These are phyloP conservation scores for Nannizziopsis arthrosporioides DNA, from an alignment of 2,329 filamentous ascomycete genomes.

Conservation along the genomic window DNA sequence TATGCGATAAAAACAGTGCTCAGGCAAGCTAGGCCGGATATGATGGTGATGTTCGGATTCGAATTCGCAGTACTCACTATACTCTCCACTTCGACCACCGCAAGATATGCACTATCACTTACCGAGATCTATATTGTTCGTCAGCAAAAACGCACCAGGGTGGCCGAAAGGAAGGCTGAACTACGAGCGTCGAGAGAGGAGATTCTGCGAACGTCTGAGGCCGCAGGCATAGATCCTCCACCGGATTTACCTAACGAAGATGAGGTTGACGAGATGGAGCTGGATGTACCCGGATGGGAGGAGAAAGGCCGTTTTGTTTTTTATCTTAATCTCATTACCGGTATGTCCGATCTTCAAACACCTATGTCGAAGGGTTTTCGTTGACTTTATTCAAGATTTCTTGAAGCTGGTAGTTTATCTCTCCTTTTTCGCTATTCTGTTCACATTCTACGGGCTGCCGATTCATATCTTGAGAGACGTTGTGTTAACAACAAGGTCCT, in stretches of 20 bases:
- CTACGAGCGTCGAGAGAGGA: slow-evolving; percentile 46
- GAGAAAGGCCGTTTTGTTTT: slow-evolving; percentile 88
- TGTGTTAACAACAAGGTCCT: slow-evolving; percentile 85
- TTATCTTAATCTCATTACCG: slow-evolving; percentile 70
- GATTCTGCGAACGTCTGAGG: slow-evolving; percentile 31
- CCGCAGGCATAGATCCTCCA: slow-evolving; percentile 28
- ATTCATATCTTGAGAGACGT: slow-evolving; percentile 95
- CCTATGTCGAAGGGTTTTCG: not conserved
- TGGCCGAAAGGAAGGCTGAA: slow-evolving; percentile 57
- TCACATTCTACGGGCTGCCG: slow-evolving; percentile 86
- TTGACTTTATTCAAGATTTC: slow-evolving; percentile 50
- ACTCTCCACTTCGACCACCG: slow-evolving; percentile 64
- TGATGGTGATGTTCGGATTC: slow-evolving; percentile 99
- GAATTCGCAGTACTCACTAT: slow-evolving; percentile 84
- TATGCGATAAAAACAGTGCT: slow-evolving; percentile 77
- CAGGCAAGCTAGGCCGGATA: slow-evolving; percentile 78
- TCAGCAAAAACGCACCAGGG: slow-evolving; percentile 58
- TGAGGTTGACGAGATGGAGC: slow-evolving; percentile 82
- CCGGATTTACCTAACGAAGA: slow-evolving; percentile 51
- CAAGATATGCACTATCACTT: slow-evolving; percentile 67
- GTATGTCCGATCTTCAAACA: slow-evolving; percentile 37
- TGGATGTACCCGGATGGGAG: slow-evolving; percentile 93
- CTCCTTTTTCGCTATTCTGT: slow-evolving; percentile 83
- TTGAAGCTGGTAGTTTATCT: slow-evolving; percentile 82
- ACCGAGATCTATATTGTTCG: slow-evolving; percentile 64